phyloP scores from a whole-genome alignment of 257 asterid genomes.

The Primulina eburnea region DNA sequence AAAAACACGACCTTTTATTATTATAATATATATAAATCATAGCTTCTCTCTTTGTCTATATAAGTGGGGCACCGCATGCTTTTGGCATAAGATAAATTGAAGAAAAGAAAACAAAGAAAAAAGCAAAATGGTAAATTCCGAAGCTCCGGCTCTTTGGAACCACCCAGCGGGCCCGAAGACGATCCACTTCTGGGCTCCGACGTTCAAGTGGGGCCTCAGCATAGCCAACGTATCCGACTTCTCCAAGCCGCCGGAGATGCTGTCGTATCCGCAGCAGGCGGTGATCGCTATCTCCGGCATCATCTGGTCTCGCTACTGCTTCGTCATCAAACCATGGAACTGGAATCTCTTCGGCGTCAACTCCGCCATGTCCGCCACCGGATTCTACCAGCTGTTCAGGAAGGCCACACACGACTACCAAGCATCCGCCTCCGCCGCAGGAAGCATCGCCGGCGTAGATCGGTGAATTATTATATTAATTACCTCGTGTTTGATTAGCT shows the following conservation, averaged over 20 bases:
- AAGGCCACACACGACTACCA: slow-evolving; percentile 38
- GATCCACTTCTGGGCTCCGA: slow-evolving; percentile 48
- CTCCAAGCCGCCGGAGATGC: slow-evolving; percentile 30
- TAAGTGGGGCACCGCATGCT: no score
- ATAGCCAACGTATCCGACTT: slow-evolving; percentile 32
- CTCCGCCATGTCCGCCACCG: slow-evolving; percentile 54
- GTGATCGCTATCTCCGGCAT: slow-evolving; percentile 38
- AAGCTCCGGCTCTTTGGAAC: slow-evolving; percentile 26
- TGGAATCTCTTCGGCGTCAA: slow-evolving; percentile 51
- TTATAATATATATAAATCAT: no score
- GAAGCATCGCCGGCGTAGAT: not conserved
- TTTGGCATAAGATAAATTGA: no score
- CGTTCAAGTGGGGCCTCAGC: slow-evolving; percentile 38
- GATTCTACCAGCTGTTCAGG: slow-evolving; percentile 45
- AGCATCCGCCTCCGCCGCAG: slow-evolving; percentile 1
- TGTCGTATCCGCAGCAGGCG: slow-evolving; percentile 40
- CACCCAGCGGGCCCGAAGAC: slow-evolving; percentile 46
- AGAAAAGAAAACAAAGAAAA: no score
- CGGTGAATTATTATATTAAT: not conserved
- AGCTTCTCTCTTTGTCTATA: no score
- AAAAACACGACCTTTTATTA: no score
- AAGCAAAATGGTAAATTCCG: slow-evolving; percentile 11
- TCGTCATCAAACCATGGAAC: slow-evolving; percentile 50
- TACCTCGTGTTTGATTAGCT: no score
- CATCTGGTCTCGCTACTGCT: slow-evolving; percentile 57